Evolutionary conservation across 2,329 filamentous ascomycete genomes (phyloP).

Genomic region (Aspergillus floridensis): DNA sequence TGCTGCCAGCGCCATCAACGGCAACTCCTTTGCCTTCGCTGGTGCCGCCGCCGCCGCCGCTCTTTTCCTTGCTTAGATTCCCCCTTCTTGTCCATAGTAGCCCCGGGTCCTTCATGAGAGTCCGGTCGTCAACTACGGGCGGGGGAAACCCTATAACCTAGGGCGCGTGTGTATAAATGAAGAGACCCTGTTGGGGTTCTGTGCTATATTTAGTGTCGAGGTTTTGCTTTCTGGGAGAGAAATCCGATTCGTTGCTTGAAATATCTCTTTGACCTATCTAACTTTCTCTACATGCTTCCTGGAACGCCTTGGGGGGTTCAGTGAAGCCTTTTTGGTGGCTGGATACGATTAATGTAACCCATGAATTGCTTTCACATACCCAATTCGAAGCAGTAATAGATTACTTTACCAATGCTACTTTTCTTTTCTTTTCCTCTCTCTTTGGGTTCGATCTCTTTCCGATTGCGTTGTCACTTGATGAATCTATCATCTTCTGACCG

Average conservation of each 20-base stretch:
- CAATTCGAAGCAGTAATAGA: constrained; percentile 12
- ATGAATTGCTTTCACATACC: constrained; percentile 22
- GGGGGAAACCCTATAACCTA: not conserved
- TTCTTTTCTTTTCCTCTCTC: constrained; percentile 3
- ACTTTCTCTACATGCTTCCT: constrained; percentile 16
- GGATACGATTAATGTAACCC: constrained; percentile 29
- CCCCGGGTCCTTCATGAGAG: constrained; percentile 23
- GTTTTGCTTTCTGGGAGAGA: constrained; percentile 18
- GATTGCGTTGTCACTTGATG: not conserved
- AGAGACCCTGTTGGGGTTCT: constrained; percentile 11
- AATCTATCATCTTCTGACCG: not conserved
- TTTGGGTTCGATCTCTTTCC: not conserved
- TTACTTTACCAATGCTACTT: constrained; percentile 8
- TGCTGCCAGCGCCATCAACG: constrained; percentile 27
- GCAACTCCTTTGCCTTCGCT: constrained; percentile 30
- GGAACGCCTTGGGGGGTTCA: constrained; percentile 24
- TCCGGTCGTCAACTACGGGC: constrained; percentile 6
- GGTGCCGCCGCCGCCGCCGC: constrained; percentile 32
- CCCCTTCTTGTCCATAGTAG: constrained; percentile 28
- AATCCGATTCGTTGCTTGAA: constrained; percentile 19
- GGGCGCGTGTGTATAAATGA: constrained; percentile 9
- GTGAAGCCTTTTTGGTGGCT: constrained; percentile 24
- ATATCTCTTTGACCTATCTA: constrained; percentile 14
- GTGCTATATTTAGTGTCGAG: constrained; percentile 21
- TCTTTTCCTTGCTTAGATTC: constrained; percentile 35